Evolutionary conservation across 1,284 basidiomycete species (phyloP).

Genomic region (Heterobasidion occidentale): DNA sequence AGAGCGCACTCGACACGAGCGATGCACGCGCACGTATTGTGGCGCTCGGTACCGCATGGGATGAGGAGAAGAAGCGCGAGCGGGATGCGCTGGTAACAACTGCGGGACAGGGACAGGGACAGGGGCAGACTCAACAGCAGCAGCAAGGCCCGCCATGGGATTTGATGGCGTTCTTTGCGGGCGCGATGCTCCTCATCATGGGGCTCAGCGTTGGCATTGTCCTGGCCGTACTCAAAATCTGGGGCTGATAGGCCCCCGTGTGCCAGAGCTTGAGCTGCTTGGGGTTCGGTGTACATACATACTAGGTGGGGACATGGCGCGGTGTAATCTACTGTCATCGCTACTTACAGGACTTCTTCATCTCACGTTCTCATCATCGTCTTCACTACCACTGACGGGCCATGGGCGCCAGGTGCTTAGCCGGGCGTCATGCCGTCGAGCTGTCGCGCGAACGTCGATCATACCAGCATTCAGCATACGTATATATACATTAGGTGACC

Average conservation of each 20-base stretch:
- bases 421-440: too few relatives aligned
- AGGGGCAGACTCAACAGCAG: background rate
- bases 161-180: slow-evolving; percentile 24
- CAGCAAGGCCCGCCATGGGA: slow-evolving; percentile 15
- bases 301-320: background rate
- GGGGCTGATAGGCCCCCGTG: background rate
- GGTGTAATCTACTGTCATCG: background rate
- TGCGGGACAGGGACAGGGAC: slow-evolving; percentile 10
- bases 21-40: slow-evolving; percentile 40
- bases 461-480: background rate
- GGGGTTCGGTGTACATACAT: background rate
- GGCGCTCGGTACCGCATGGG: background rate
- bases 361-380: too few relatives aligned
- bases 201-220: slow-evolving; percentile 2
- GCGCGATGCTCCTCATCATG: slow-evolving; percentile 31
- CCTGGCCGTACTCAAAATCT: background rate
- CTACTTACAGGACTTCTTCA: background rate
- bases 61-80: slow-evolving; percentile 30
- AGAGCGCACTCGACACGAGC: slow-evolving; percentile 31
- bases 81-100: slow-evolving; percentile 15
- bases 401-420: too few relatives aligned
- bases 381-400: too few relatives aligned
- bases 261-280: background rate
- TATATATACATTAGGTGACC: background rate
- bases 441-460: too few relatives aligned